Evolutionary conservation across 805 yeast species (phyloP).

Genomic region (Cyberlindnera nakhonratchasimensis): DNA sequence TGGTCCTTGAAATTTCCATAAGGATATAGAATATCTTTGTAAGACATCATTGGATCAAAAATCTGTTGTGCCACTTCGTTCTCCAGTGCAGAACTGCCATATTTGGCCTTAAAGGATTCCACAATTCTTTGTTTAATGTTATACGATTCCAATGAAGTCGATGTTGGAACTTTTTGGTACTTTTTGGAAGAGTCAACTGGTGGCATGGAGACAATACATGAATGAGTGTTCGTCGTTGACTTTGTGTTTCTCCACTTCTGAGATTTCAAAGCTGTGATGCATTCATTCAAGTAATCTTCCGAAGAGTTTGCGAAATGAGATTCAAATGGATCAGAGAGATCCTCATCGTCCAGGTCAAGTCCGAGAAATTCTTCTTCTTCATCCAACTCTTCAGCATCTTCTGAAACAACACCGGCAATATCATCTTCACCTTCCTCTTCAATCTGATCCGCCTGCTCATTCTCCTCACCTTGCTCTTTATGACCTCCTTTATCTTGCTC

Average conservation of each 20-base stretch:
- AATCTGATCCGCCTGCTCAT: constrained; percentile 14
- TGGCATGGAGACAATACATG: constrained; percentile 27
- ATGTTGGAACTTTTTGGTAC: constrained; percentile 20
- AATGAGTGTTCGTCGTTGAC: constrained; percentile 17
- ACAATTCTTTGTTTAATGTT: constrained; percentile 45
- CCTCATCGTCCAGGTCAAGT: constrained; percentile 30
- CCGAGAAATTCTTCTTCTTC: constrained; percentile 27
- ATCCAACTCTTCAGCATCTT: constrained; percentile 29
- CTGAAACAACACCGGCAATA: constrained; percentile 28
- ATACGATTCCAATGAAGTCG: constrained; percentile 31
- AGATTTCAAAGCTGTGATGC: constrained; percentile 31
- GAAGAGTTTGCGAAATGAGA: constrained; percentile 60
- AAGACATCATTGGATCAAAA: constrained; percentile 64
- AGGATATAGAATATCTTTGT: constrained; percentile 68
- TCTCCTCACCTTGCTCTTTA: constrained; percentile 14
- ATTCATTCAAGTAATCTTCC: constrained; percentile 34
- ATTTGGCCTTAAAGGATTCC: constrained; percentile 24
- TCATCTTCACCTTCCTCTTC: constrained; percentile 29
- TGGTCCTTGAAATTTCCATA: constrained; percentile 48
- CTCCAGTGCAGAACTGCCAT: constrained; percentile 27
- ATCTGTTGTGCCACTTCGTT: constrained; percentile 47
- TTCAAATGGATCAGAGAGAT: constrained; percentile 68
- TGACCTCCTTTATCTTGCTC: constrained; percentile 18
- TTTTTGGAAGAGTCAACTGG: constrained; percentile 18
- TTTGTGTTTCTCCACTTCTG: constrained; percentile 28